Evolutionary conservation across 495 filamentous ascomycete genomes (phyloP).

Genomic region (Evernia prunastri): DNA sequence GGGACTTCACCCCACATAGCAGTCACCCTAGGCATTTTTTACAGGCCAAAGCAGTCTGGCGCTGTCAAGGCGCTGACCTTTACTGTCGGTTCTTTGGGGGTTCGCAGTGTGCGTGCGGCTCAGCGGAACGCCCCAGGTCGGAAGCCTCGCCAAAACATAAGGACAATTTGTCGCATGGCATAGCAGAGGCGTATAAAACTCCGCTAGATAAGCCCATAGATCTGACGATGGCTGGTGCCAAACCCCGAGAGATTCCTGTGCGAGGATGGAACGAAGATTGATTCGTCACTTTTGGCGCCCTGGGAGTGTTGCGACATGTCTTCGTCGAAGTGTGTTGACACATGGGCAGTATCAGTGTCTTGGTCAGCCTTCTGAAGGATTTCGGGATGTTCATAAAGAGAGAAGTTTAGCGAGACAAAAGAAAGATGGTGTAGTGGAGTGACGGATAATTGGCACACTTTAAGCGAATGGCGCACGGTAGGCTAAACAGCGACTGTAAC

Average conservation of each 20-base stretch:
- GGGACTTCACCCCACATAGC: background rate
- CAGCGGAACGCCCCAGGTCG: background rate
- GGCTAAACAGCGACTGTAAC: background rate
- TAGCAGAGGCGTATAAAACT: background rate
- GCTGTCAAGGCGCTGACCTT: background rate
- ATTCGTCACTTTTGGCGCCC: background rate
- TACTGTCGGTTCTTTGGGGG: background rate
- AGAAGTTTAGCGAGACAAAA: background rate
- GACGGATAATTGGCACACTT: background rate
- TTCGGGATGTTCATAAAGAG: background rate
- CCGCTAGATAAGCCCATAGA: no score
- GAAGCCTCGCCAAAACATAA: background rate
- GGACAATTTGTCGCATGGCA: background rate
- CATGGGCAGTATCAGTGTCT: background rate
- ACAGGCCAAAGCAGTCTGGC: background rate
- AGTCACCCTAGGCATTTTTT: background rate
- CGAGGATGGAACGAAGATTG: background rate
- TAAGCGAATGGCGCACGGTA: background rate
- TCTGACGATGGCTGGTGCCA: background rate
- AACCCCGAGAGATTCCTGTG: background rate
- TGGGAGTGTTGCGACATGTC: background rate
- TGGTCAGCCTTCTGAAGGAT: background rate
- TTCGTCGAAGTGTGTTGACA: background rate
- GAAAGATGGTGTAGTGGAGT: background rate
- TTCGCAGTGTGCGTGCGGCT: slow-evolving; percentile 10